These are phyloP conservation scores for Aspergillus piperis DNA, from an alignment of 2,329 filamentous ascomycete species.

Conservation along the genomic window DNA sequence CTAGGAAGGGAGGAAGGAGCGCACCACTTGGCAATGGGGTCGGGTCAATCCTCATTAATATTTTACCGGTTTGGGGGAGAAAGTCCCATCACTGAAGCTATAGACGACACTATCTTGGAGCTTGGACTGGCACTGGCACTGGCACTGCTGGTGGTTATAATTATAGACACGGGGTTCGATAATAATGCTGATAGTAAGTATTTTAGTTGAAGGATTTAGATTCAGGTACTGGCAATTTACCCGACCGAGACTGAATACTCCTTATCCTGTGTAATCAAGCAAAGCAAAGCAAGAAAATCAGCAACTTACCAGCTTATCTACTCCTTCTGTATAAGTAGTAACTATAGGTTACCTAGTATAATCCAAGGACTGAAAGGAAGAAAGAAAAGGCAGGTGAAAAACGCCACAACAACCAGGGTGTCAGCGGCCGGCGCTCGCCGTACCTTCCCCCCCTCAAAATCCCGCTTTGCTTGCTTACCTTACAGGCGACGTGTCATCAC, in stretches of 20 bases:
- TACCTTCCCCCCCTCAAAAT: constrained; percentile 10
- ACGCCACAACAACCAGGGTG: no score
- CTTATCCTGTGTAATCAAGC: no score
- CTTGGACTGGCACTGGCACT: not conserved
- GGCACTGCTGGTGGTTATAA: not conserved
- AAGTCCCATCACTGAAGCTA: not conserved
- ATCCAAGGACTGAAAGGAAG: no score
- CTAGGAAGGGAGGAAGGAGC: not conserved
- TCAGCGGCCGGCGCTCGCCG: constrained; percentile 2
- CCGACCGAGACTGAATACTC: no score
- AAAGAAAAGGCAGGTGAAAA: no score
- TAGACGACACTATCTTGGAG: not conserved
- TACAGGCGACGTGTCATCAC: constrained; percentile 25
- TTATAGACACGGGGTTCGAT: constrained; percentile 5
- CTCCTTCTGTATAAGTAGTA: not conserved
- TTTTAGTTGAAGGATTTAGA: no score
- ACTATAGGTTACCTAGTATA: not conserved
- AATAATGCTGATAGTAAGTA: not conserved
- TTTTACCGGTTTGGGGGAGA: not conserved
- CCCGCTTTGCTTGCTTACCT: constrained; percentile 1
- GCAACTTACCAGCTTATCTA: not conserved
- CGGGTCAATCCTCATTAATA: not conserved
- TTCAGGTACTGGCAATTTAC: no score
- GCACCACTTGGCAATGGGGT: not conserved
- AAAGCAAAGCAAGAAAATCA: no score